Base-by-base conservation (phyloP, 1,284 basidiomycete species). In the Rhodofomes roseus region DNA sequence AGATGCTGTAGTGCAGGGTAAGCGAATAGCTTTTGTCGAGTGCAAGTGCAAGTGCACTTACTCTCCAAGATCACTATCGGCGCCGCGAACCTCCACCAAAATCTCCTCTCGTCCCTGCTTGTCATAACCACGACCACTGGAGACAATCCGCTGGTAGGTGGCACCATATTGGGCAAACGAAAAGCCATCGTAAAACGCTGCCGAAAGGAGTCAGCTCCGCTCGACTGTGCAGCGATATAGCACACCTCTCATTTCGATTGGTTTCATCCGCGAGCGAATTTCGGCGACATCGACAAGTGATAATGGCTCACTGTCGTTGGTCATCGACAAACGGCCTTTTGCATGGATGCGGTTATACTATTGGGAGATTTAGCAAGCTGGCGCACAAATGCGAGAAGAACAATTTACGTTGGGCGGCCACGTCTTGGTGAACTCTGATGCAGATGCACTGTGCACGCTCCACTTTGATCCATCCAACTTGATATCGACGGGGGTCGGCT, bases 401-500 rank as follows among this genome's bases (percentile, higher is more conserved):
- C 7, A 3, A 22, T 48, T 31, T n/a, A 60, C 59, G 5, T 37
- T 25, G 1, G 41, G 37, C 11, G 59, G 59, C 59, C 59, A 60
- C 22, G 39, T 25, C 11, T 52, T 53, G 12, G 55, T 44, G 40
- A 34, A 56, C 22, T 60, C 59, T 2, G 31, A n/a, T 3, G 56
- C 34, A 27, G 31, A 39, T 16, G 52, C 58, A 23, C 55, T 57
- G 36, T 60, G 62, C 2, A 77, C 69, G 7, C 63, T 63, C 74
- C 74, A 77, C 40, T 63, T 55, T 9, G 60, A 62, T 11, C 71
- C 72, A 34, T 74, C 68, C 1, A 67, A 56, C 5, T 56, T 58
- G 7, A 78, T 57, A 2, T 65, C 46, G 8, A 76, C 68, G 8
- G 66, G 61, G 4, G 68, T 56, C 1, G 74, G 73, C 16, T 62